These are phyloP conservation scores for Auriculariales sp. DNA, from an alignment of 768 basidiomycete species.

Conservation along the genomic window DNA sequence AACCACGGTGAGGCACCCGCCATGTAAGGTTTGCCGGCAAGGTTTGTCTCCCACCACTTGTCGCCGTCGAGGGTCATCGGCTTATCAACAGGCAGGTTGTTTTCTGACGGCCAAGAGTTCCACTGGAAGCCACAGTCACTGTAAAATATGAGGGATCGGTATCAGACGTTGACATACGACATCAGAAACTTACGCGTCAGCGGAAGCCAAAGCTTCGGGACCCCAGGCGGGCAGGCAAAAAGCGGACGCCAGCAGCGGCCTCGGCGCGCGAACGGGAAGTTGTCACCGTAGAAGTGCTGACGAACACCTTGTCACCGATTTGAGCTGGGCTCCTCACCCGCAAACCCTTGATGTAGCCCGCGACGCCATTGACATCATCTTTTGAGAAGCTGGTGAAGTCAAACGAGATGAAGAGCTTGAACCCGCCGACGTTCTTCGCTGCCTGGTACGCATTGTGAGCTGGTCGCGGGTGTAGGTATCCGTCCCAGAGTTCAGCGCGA, in stretches of 20 bases:
- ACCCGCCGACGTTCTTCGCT: slow-evolving; percentile 1
- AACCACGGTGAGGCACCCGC: slow-evolving; percentile 60
- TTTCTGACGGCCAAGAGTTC: background rate
- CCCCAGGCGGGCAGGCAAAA: slow-evolving; percentile 13
- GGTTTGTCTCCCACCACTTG: slow-evolving; percentile 10
- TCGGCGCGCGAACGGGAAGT: slow-evolving; percentile 3
- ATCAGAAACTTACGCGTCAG: too few species aligned
- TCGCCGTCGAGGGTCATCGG: slow-evolving; percentile 9
- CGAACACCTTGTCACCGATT: slow-evolving; percentile 8
- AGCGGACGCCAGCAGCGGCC: slow-evolving; percentile 5
- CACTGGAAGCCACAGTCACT: slow-evolving; percentile 1
- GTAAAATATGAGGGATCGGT: too few species aligned
- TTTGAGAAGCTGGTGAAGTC: slow-evolving; percentile 6
- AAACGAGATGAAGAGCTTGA: slow-evolving; percentile 9
- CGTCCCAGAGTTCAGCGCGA: slow-evolving; percentile 11
- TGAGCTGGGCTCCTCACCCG: slow-evolving; percentile 8
- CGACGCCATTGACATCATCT: slow-evolving; percentile 4
- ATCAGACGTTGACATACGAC: too few species aligned
- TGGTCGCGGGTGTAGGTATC: slow-evolving; percentile 11
- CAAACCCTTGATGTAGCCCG: slow-evolving; percentile 9
- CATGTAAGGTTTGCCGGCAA: slow-evolving; percentile 23
- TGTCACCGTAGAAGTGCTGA: slow-evolving; percentile 14
- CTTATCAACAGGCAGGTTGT: slow-evolving; percentile 6
- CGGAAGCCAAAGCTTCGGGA: slow-evolving; percentile 3
- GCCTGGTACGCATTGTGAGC: slow-evolving; percentile 12